Evolutionary conservation across 495 filamentous ascomycete genomes (phyloP).

Genomic region (Aspergillus hancockii): DNA sequence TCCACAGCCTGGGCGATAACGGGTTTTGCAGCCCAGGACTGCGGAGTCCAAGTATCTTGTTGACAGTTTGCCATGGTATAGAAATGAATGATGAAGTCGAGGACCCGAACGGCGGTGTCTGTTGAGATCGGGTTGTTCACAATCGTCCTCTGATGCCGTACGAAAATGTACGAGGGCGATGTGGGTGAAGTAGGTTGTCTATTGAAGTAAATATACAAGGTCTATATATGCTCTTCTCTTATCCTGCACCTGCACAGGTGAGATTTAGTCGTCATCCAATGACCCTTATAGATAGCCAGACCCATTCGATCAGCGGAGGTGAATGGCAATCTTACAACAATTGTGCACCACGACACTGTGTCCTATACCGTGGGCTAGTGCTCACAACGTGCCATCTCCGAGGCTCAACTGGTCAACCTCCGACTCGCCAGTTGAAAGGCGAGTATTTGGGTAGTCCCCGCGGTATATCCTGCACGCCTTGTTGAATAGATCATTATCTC

Average conservation of each 20-base stretch:
- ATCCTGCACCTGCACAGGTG: not conserved
- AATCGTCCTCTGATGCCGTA: not conserved
- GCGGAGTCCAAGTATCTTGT: constrained; percentile 2
- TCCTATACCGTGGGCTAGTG: not conserved
- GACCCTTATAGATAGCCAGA: not conserved
- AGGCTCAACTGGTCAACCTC: not conserved
- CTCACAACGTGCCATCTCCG: not conserved
- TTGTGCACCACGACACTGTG: not conserved
- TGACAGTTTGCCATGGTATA: not conserved
- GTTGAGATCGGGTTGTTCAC: not conserved
- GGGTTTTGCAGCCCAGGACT: constrained; percentile 5
- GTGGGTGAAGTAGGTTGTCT: not conserved
- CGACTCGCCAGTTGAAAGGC: not conserved
- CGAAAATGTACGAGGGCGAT: not conserved
- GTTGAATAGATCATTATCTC: not conserved
- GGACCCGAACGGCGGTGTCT: not conserved
- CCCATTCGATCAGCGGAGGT: not conserved
- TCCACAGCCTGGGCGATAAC: constrained; percentile 9
- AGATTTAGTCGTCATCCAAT: not conserved
- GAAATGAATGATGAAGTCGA: not conserved
- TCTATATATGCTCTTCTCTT: not conserved
- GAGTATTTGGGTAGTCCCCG: too few relatives aligned
- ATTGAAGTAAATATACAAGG: not conserved
- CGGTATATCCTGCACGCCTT: not conserved
- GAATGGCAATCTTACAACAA: not conserved